These are phyloP conservation scores for Pezicula neosporulosa DNA, from an alignment of 2,329 filamentous ascomycete genomes.

Conservation along the genomic window DNA sequence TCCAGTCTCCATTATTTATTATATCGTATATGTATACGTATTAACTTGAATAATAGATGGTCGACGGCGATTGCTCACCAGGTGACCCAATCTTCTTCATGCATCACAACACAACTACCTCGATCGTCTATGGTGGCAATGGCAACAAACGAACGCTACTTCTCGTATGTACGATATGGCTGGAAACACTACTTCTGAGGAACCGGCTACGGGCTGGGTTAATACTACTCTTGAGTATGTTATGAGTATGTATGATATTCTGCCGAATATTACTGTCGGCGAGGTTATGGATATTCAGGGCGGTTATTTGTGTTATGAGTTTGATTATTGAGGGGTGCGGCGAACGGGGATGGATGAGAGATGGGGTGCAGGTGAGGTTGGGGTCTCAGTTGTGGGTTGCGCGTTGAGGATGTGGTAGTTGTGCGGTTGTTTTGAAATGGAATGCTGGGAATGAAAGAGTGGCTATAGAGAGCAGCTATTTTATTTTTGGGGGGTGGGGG, in stretches of 20 bases:
- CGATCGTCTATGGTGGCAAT: slow-evolving; percentile 21
- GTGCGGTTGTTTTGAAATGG: no score
- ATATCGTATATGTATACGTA: no score
- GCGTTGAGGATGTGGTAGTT: no score
- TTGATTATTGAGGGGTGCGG: background rate
- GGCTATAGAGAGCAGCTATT: no score
- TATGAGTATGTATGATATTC: background rate
- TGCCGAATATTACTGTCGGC: background rate
- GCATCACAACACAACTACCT: slow-evolving; percentile 22
- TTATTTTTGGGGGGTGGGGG: no score
- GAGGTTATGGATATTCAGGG: background rate
- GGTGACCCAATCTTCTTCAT: slow-evolving; percentile 22
- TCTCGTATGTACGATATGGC: background rate
- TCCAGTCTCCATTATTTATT: no score
- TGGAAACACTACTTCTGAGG: slow-evolving; percentile 1
- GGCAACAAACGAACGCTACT: slow-evolving; percentile 13
- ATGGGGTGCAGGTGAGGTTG: no score
- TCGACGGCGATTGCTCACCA: slow-evolving; percentile 5
- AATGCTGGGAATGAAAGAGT: no score
- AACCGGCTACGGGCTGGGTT: slow-evolving; percentile 1
- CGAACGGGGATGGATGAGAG: no score
- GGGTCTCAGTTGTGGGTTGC: no score
- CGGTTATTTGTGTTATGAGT: background rate
- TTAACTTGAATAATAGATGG: background rate
- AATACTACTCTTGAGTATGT: background rate